Evolutionary conservation across 371 early-diverging fungal species (phyloP), one percentile per base, ranked within the genome.

Genomic region (Gilbertella persicaria): DNA sequence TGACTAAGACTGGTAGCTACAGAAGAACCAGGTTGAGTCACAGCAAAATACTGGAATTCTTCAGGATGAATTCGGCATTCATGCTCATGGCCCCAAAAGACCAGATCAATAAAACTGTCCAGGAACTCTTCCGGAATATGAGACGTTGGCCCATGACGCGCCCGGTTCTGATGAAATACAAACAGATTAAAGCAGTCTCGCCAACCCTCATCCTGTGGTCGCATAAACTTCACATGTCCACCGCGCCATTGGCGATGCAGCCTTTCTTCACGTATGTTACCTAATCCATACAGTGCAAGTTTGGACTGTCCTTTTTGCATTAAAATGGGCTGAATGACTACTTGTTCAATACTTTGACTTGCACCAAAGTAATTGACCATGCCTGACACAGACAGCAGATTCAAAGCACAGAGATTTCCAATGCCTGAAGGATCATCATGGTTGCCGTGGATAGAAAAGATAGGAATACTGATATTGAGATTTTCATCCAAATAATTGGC

Each of bases 11-110:
- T 89, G 0, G 99, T 99, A 0, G 98, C 96, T 4, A 99, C 90
- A 0, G 98, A 95, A 0, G 97, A 96, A 0, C 99, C 99, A 0
- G 97, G 96, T 64, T 99, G 99, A 1, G 88, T 86, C 5, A 98
- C 80, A 45, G 88, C 80, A 61, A 94, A 93, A 21, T 75, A 55
- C 14, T 80, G 77, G 67, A 84, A 88, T 29, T 71, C 71, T 43
- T 83, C 79, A 0, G 94, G 92, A 25, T 89, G 88, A 23, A 96
- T 89, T 26, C 81, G 67, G 55, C 97, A 98, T 60, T 99, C 95
- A 77, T 99, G 99, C 74, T 99, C 99, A 72, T 99, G 99, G 3
- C 99, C 99, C 96, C 98, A 99, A 1, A 99, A 55, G 5, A 99
- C 85, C 17, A 99, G 64, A 64, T 99, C 83, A 49, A 99, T 66